Conservation (phyloP, 2,329 filamentous ascomycete species). For the Scortechinia acanthostroma region DNA sequence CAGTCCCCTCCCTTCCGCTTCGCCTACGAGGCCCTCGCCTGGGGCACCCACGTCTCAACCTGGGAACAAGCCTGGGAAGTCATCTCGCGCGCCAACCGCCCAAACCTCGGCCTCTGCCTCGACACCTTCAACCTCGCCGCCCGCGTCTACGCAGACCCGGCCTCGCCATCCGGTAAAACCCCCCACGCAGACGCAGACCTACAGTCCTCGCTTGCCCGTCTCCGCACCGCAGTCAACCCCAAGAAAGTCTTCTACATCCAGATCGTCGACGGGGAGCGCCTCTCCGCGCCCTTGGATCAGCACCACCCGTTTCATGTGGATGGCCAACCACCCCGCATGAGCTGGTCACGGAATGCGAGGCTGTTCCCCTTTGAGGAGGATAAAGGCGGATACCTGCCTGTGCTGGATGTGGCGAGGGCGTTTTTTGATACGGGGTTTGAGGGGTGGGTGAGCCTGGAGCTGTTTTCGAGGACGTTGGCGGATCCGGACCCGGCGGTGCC, state of each 20-base stretch:
- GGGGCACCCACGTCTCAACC: conserved; percentile 61
- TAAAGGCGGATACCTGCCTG: conserved; percentile 46
- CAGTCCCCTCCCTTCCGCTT: conserved; percentile 42
- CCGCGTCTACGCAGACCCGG: conserved; percentile 64
- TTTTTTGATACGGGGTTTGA: conserved; percentile 46
- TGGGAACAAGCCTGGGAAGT: conserved; percentile 71
- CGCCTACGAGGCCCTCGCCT: conserved; percentile 69
- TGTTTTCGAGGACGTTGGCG: conserved; percentile 43
- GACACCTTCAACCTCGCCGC: conserved; percentile 76
- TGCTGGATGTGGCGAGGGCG: conserved; percentile 38
- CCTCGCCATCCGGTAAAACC: conserved; percentile 38
- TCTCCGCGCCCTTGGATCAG: conserved; percentile 44
- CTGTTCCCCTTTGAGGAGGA: conserved; percentile 58
- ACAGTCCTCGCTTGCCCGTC: conserved; percentile 39
- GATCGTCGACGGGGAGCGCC: conserved; percentile 65
- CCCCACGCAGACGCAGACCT: conserved; percentile 46
- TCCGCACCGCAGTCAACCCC: conserved; percentile 34
- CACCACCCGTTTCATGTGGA: conserved; percentile 50
- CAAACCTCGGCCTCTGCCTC: conserved; percentile 71
- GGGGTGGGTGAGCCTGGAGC: conserved; percentile 48
- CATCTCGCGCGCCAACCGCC: conserved; percentile 53
- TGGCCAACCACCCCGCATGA: conserved; percentile 61
- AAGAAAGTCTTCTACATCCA: conserved; percentile 71
- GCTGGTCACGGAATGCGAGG: conserved; percentile 71
- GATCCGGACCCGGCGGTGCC: conserved; percentile 32